Conservation (phyloP, 148 eudicot genomes). For the Rhododendron simsii region DNA sequence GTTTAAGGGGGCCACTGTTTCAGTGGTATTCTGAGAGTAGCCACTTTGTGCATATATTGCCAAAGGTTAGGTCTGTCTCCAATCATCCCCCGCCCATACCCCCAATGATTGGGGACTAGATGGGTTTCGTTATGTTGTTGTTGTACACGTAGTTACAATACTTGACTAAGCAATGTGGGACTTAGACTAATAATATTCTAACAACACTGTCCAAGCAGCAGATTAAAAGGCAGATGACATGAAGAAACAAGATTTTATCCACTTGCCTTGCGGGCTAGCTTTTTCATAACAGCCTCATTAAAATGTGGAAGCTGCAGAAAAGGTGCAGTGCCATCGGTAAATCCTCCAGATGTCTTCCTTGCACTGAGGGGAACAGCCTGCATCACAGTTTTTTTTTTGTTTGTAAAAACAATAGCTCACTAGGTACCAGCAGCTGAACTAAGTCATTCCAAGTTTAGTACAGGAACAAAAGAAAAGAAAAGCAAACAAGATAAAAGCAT, state of each 20-base stretch:
- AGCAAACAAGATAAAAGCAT: not conserved
- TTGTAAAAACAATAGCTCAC: constrained; percentile 5
- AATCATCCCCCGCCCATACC: too few relatives aligned
- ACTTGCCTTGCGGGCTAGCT: constrained; percentile 75
- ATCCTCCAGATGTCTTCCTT: constrained; percentile 74
- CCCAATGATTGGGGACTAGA: too few relatives aligned
- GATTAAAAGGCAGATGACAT: not conserved
- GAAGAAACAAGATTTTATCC: not conserved
- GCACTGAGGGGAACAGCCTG: constrained; percentile 98
- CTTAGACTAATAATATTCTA: too few relatives aligned
- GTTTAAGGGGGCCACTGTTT: too few relatives aligned
- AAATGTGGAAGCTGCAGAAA: constrained; percentile 96
- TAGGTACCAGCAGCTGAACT: not conserved
- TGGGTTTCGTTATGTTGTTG: too few relatives aligned
- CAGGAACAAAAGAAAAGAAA: not conserved
- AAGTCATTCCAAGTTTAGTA: not conserved
- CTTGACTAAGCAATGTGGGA: too few relatives aligned
- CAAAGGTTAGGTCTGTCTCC: too few relatives aligned
- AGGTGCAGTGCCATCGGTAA: constrained; percentile 78
- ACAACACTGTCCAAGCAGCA: not conserved
- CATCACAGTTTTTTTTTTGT: not conserved
- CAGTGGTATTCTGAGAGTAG: too few relatives aligned
- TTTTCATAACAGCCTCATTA: constrained; percentile 64
- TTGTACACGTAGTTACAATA: too few relatives aligned
- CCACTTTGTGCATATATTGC: too few relatives aligned